phyloP scores from a whole-genome alignment of 495 filamentous ascomycete species.

The Aspergillus sclerotioniger region DNA sequence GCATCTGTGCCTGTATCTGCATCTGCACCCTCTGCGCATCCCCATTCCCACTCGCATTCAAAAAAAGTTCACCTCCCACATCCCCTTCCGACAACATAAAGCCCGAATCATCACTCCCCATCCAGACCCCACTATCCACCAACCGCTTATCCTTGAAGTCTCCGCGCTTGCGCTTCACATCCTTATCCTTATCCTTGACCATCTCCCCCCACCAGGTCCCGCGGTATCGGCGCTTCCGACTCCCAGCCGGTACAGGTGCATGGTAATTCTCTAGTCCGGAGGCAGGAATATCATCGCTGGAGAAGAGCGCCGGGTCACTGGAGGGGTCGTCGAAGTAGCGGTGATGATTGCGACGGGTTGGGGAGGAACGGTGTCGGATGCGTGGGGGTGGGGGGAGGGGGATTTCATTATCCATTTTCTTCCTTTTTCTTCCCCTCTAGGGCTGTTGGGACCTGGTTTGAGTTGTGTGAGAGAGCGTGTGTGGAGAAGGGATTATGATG shows the following conservation, averaged over 20 bases:
- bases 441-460: too few species aligned
- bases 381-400: conserved; percentile 45
- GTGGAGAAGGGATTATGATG: not conserved
- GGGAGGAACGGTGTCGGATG: conserved; percentile 41
- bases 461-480: too few species aligned
- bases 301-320: conserved; percentile 75
- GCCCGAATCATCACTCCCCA: conserved; percentile 61
- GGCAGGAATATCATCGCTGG: conserved; percentile 71
- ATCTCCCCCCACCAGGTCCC: conserved; percentile 72
- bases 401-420: conserved; percentile 43
- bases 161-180: conserved; percentile 50
- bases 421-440: too few species aligned
- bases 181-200: conserved; percentile 27
- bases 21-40: conserved; percentile 1
- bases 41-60: conserved; percentile 5
- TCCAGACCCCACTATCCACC: conserved; percentile 80
- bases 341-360: conserved; percentile 25
- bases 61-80: conserved; percentile 45
- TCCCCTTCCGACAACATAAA: conserved; percentile 33
- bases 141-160: conserved; percentile 58
- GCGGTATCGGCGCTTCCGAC: conserved; percentile 62
- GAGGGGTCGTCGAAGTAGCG: conserved; percentile 49
- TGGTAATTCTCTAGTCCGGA: conserved; percentile 69
- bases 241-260: conserved; percentile 34
- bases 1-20: not conserved